These are phyloP conservation scores for Trichophyton simii DNA, from an alignment of 2,329 filamentous ascomycete genomes.

Conservation along the genomic window DNA sequence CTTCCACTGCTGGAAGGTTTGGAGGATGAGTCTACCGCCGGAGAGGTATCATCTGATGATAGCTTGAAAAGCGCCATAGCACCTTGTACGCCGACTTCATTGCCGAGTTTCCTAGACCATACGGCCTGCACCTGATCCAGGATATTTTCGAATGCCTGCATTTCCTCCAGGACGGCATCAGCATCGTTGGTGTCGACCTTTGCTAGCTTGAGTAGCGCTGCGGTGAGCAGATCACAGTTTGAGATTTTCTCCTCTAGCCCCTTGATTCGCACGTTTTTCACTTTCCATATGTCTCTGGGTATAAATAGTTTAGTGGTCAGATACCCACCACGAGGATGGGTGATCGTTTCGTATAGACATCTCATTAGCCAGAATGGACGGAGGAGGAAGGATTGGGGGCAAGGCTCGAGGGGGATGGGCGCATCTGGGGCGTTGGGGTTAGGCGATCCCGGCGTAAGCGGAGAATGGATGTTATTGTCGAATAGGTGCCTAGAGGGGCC, in stretches of 20 bases:
- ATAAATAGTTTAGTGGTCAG: slow-evolving; percentile 84
- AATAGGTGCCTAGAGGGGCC: slow-evolving; percentile 63
- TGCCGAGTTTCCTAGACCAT: slow-evolving; percentile 75
- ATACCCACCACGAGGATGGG: slow-evolving; percentile 83
- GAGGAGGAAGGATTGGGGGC: slow-evolving; percentile 76
- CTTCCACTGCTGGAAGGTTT: slow-evolving; percentile 44
- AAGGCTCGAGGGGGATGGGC: slow-evolving; percentile 74
- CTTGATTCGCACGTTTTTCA: slow-evolving; percentile 86
- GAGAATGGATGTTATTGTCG: slow-evolving; percentile 66
- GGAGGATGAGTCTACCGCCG: slow-evolving; percentile 26
- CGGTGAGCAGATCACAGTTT: slow-evolving; percentile 81
- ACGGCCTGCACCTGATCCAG: slow-evolving; percentile 72
- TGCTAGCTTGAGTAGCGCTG: slow-evolving; percentile 69
- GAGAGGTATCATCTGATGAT: slow-evolving; percentile 1
- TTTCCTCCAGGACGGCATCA: slow-evolving; percentile 83
- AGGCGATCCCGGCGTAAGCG: slow-evolving; percentile 50
- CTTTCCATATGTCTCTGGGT: slow-evolving; percentile 82
- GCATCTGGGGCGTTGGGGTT: slow-evolving; percentile 50
- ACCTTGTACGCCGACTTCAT: slow-evolving; percentile 74
- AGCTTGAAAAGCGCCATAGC: slow-evolving; percentile 59
- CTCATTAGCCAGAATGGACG: slow-evolving; percentile 97
- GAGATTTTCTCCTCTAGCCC: slow-evolving; percentile 86
- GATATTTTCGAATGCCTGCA: slow-evolving; percentile 75
- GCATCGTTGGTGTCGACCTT: slow-evolving; percentile 81
- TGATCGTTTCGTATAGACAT: slow-evolving; percentile 80